Evolutionary conservation across 768 basidiomycete species (phyloP), one percentile per base, ranked within the genome.

Genomic region (Pleurotus platypus): DNA sequence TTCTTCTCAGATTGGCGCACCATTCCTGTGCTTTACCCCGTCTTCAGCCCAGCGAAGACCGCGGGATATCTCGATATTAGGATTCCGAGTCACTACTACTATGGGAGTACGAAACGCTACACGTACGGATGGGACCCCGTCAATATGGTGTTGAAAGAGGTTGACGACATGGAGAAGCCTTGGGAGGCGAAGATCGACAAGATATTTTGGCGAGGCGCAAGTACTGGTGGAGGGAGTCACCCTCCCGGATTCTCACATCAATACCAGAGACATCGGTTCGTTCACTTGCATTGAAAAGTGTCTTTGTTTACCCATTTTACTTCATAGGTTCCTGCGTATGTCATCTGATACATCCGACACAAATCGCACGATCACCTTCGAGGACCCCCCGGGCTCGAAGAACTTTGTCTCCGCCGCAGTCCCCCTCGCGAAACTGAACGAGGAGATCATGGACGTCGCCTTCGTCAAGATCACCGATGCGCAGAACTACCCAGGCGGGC

Each of bases 1-100:
- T 98, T 97, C 72, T 98, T 97, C 81, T 92, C 92, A 15, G 96
- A 99, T 70, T 97, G 93, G 91, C 78, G 95, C 18, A 90, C 89
- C 0, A 86, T 98, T 57, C 83, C 90, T 9, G 83, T 83, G 1
- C 77, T 96, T n/a, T 95, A 92, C 70, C 97, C 97, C 5, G 83
- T 99, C 26, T 90, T 99, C 72, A 94, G 93, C 2, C 94, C 96
- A 2, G 91, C 94, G 0, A 93, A 90, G 65, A 86, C 89, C 0
- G 76, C 76, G 40, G 94, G 97, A 0, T 98, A 89, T 67, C 74
- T 85, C 60, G 97, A 98, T 66, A 91, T 99, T 62, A 79, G 90
- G 57, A 94, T 98, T 60, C 96, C 97, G 0, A 94, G 92, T 59
- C 94, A 98, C 69, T 98, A 99, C 68, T 98, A 99, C 69, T 92